Evolutionary conservation across 23 red algal species (phyloP), one percentile per base, ranked within the genome.

Genomic region (Gracilaria domingensis): DNA sequence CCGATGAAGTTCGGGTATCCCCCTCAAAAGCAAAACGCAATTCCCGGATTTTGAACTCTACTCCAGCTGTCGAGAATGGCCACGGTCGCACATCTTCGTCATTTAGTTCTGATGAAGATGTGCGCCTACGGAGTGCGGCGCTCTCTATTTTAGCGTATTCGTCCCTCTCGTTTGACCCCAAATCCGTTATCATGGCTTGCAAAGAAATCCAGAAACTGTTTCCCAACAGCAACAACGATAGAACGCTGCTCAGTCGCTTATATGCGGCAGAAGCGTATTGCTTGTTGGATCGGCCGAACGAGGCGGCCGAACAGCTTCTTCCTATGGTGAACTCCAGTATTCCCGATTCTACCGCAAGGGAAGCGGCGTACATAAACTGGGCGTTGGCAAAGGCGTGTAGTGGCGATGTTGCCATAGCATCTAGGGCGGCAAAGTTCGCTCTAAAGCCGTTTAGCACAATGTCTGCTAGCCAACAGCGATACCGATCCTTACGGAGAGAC

Each of bases 261-360:
- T 92, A 92, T 64, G 89, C 79, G 26, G 89, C 89, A 40, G 89
- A 92, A 75, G 89, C 89, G 20, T 76, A 51, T 14, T 92, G 89
- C 40, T 56, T 79, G 49, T 69, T 92, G 51, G 45, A 78, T 21
- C 78, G 89, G 20, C 61, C 89, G 6, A 65, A 66, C 5, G 89
- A 92, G 21, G 89, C 89, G 26, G 78, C 66, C 13, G 42, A 92
- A 18, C 77, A 78, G 14, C 61, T 92, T 26, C 24, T 28, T 36
- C 89, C 77, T 3, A 38, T 92, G 35, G 75, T 83, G 14, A 50
- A 56, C 34, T 37, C 75, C n/a, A 84, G 18, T 57, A 78, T 57
- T 28, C 54, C 78, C 7, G 78, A 84, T 53, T 73, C 64, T 24
- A 47, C 49, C 30, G 25, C 62, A 16, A 73, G 61, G 30, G 89